Evolutionary conservation across 176 grass and related monocot species (phyloP), one percentile per base, ranked within the genome.

Genomic region (Avena eriantha): DNA sequence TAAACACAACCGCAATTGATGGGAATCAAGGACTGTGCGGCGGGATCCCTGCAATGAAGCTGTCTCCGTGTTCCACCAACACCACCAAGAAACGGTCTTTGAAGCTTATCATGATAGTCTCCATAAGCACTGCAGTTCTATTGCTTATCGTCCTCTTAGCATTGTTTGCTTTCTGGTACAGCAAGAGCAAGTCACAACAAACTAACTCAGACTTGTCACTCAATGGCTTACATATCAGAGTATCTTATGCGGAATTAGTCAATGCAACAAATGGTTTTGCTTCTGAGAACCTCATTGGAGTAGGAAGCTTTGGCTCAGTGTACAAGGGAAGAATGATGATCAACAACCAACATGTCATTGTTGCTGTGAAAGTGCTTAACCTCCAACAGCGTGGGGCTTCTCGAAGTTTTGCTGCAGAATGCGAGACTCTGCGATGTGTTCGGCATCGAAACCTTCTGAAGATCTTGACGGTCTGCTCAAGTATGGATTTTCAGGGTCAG

Each of bases 21-120:
- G 91, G 81, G 49, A 88, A 90, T 36, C 0, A 57, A 8, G 83
- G 87, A 14, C 47, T 93, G 1, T 93, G 92, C 70, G 76, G 66
- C 0, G 90, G 86, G 22, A 53, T 69, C 0, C 15, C 86, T 60
- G 59, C 23, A 73, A 3, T 85, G 31, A 54, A 85, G 2, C 4
- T 92, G 10, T 63, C 79, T 7, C 68, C 21, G 10, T 92, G 87
- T 36, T 82, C 54, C 51, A 63, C 0, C 3, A 8, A 43, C 22
- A 19, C 45, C 21, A 82, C 9, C 22, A 83, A 66, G 33, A 83
- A 45, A 10, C 1, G 11, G 0, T 22, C 22, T 8, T 41, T 14
- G 21, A 87, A 74, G 57, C 31, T 55, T 55, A 41, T 39, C 46
- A 22, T 65, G 8, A 10, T 43, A 64, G 46, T 67, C 17, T 55